Evolutionary conservation across 1,284 basidiomycete genomes (phyloP).

Genomic region (Austroboletus novae-zelandiae): DNA sequence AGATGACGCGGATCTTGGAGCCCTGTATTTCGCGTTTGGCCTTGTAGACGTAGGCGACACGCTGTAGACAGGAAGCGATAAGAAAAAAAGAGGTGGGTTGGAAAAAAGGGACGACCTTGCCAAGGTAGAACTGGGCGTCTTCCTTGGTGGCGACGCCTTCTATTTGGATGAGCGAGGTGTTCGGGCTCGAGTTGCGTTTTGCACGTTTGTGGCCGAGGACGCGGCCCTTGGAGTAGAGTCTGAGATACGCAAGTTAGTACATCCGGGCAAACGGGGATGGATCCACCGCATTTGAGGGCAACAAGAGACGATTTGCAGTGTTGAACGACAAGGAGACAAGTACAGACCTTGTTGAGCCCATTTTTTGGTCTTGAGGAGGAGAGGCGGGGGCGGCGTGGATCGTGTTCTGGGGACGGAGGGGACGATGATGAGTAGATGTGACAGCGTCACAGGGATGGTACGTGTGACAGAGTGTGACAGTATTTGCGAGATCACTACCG

Average conservation of each 20-base stretch:
- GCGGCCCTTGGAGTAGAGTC: constrained; percentile 97
- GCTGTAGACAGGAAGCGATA: constrained; percentile 46
- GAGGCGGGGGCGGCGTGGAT: constrained; percentile 28
- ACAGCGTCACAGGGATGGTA: constrained; percentile 27
- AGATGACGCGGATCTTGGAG: constrained; percentile 93
- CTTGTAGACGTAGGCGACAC: constrained; percentile 97
- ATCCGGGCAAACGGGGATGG: constrained; percentile 16
- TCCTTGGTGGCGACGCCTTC: constrained; percentile 94
- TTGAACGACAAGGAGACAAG: constrained; percentile 7
- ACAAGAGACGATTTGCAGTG: constrained; percentile 11
- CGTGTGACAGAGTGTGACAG: constrained; percentile 22
- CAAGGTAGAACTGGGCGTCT: constrained; percentile 97
- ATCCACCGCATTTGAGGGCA: constrained; percentile 34
- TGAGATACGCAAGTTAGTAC: constrained; percentile 34
- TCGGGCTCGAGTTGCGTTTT: constrained; percentile 94
- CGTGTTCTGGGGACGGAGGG: constrained; percentile 15
- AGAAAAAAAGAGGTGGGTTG: neutral
- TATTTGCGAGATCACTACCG: constrained; percentile 10
- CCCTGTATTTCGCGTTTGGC: constrained; percentile 92
- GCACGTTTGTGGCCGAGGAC: constrained; percentile 98
- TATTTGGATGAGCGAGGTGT: constrained; percentile 95
- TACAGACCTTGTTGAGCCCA: constrained; percentile 76
- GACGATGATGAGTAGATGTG: constrained; percentile 17
- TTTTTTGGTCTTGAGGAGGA: constrained; percentile 51
- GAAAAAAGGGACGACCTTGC: constrained; percentile 71